phyloP scores from a whole-genome alignment of 768 basidiomycete genomes.

The Psilocybe tampanensis region DNA sequence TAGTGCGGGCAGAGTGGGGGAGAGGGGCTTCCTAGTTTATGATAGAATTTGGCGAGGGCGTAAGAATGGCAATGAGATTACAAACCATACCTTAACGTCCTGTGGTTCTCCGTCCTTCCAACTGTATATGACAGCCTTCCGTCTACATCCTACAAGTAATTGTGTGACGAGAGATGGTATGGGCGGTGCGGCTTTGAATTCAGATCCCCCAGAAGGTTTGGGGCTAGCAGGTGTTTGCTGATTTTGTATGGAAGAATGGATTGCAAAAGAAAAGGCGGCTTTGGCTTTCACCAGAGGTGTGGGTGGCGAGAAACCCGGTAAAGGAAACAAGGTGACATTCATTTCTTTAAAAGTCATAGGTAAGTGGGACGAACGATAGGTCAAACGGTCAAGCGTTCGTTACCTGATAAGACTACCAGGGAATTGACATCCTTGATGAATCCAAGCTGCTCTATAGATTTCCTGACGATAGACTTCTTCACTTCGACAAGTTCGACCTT shows the following conservation, averaged over 20 bases:
- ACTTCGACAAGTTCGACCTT: conserved; percentile 55
- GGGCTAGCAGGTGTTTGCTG: conserved; percentile 27
- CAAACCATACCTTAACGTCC: conserved; percentile 57
- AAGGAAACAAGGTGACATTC: conserved; percentile 70
- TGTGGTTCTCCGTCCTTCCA: conserved; percentile 87
- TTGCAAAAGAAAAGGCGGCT: conserved; percentile 80
- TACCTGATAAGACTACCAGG: conserved; percentile 84
- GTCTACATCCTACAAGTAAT: conserved; percentile 82
- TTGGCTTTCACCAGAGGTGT: conserved; percentile 78
- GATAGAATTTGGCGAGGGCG: not conserved
- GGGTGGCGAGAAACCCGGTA: conserved; percentile 72
- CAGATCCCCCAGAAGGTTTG: conserved; percentile 24
- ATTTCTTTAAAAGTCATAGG: conserved; percentile 51
- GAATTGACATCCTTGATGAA: conserved; percentile 86
- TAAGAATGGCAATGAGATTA: not conserved
- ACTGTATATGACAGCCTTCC: conserved; percentile 81
- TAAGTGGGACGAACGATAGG: not conserved
- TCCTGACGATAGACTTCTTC: conserved; percentile 65
- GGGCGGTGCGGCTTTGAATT: conserved; percentile 38
- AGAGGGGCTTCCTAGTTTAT: conserved; percentile 70
- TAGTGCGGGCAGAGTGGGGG: conserved; percentile 88
- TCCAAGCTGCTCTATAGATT: conserved; percentile 86
- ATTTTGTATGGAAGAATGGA: conserved; percentile 64
- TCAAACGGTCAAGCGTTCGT: conserved; percentile 23
- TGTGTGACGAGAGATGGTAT: conserved; percentile 74